These are phyloP conservation scores for Entomortierella beljakovae DNA, from an alignment of 192 early-diverging fungal genomes.

Conservation along the genomic window DNA sequence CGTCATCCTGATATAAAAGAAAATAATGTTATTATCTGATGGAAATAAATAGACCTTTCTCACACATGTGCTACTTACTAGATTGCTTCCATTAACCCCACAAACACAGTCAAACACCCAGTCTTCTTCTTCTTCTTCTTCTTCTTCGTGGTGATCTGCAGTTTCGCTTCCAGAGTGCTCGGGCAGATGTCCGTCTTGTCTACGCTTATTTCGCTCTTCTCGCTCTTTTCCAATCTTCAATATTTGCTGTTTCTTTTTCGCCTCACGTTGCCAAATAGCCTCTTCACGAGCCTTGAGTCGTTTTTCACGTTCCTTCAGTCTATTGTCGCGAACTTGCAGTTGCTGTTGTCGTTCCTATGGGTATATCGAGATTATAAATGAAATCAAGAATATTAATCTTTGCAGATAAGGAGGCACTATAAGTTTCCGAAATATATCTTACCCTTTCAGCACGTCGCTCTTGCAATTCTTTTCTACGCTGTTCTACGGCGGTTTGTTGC, in stretches of 20 bases:
- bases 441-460: conserved; percentile 43
- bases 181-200: conserved; percentile 14
- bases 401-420: too few species aligned
- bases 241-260: conserved; percentile 42
- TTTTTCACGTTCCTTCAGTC: conserved; percentile 43
- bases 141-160: conserved; percentile 21
- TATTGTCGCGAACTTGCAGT: conserved; percentile 33
- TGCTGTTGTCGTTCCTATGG: conserved; percentile 38
- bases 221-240: conserved; percentile 52
- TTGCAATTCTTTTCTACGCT: conserved; percentile 32
- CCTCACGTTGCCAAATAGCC: conserved; percentile 45
- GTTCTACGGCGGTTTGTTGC: conserved; percentile 17
- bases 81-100: conserved; percentile 57
- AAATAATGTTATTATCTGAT: background rate
- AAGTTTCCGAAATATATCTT: background rate
- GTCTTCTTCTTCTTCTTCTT: conserved; percentile 56
- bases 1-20: conserved; percentile 65
- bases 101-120: conserved; percentile 66
- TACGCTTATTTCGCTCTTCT: conserved; percentile 38
- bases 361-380: background rate
- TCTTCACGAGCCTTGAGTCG: conserved; percentile 53
- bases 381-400: background rate
- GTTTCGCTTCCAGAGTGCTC: conserved; percentile 25
- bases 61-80: conserved; percentile 45
- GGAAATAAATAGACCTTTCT: too few species aligned